These are phyloP conservation scores for Tricholoma flavovirens DNA, from an alignment of 768 basidiomycete genomes.

Conservation along the genomic window DNA sequence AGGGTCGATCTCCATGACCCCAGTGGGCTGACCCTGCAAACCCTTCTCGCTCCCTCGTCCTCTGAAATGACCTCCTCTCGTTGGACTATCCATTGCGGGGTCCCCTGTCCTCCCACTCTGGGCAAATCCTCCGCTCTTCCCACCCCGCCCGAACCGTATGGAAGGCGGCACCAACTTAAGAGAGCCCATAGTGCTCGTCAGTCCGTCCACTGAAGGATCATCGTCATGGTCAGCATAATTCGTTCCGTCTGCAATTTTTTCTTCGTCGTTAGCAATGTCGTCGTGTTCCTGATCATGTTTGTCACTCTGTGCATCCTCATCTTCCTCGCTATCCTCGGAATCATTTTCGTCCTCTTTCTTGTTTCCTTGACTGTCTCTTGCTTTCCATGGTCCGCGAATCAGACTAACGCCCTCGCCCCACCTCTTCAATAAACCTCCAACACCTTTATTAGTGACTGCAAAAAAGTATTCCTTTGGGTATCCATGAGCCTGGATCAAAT, in stretches of 20 bases:
- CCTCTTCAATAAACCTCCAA: constrained; percentile 68
- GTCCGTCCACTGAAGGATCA: constrained; percentile 36
- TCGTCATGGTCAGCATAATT: constrained; percentile 1
- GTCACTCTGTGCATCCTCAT: constrained; percentile 9
- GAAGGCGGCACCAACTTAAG: constrained; percentile 61
- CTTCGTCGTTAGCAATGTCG: constrained; percentile 13
- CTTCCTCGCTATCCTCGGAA: constrained; percentile 23
- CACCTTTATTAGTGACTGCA: constrained; percentile 85
- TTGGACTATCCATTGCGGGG: constrained; percentile 2
- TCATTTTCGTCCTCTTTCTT: constrained; percentile 21
- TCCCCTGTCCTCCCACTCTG: constrained; percentile 20
- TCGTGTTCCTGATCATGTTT: constrained; percentile 21
- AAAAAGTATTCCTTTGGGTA: constrained; percentile 92
- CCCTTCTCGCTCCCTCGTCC: constrained; percentile 19
- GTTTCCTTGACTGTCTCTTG: constrained; percentile 24
- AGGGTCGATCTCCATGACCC: constrained; percentile 13
- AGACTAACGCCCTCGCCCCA: constrained; percentile 86
- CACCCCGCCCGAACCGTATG: constrained; percentile 71
- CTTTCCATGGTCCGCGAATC: constrained; percentile 68
- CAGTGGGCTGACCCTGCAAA: neutral
- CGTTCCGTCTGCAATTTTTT: constrained; percentile 5
- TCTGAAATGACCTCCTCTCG: constrained; percentile 11
- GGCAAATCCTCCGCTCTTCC: constrained; percentile 47
- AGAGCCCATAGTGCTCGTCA: constrained; percentile 41
- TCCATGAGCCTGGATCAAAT: constrained; percentile 75